Base-by-base conservation (phyloP, 768 basidiomycete genomes). In the Termitomyces sp. region DNA sequence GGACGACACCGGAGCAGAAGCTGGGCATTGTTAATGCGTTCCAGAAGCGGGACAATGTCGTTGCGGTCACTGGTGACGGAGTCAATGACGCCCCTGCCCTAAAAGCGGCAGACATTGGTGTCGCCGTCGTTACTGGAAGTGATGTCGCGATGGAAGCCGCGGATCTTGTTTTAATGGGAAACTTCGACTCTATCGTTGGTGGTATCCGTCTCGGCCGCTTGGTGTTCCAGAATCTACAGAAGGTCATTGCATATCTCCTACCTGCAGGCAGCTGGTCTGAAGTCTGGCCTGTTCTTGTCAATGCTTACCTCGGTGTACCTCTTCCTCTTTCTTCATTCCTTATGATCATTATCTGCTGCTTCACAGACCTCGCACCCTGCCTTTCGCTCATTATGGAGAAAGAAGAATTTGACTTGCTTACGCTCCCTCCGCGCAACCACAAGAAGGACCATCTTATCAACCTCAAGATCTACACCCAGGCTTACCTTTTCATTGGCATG, bases 1-100 rank as follows among this genome's bases (percentile, higher is more conserved):
- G 83, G n/a, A 83, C 80, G 1, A 79, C 79, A 0, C 82, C 83
- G 6, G 78, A 83, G 59, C 80, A 82, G 66, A 84, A 83, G 62
- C 71, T 49, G 2, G 18, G 48, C 6, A 49, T 49, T 20, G 48
- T 49, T 3, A 33, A 20, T 33, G n/a, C 48, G 6, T 49, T 49
- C 48, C 48, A 49, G 32, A 49, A 49, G 12, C 48, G 48, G 9
- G 48, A 49, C 32, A 49, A 49, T 33, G 48, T 49, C 20, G 48
- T 49, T 9, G 48, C 48, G 1, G 48, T 49, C 6, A 49, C 48
- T 9, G 48, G 48, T 13, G 48, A 49, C 12, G 48, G 48, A 49
- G 48, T 49, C n/a, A 49, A 49, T 18, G 48, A 49, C 12, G 48
- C 48, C n/a, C 48, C 48, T n/a, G 48, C 48, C 2, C 48, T 49